A percentile compares a stretch with the other conserved stretches of the same genome.
These are phyloP conservation scores for Nissolia schottii DNA, from an alignment of 306 rosid species.

Conservation along the genomic window DNA sequence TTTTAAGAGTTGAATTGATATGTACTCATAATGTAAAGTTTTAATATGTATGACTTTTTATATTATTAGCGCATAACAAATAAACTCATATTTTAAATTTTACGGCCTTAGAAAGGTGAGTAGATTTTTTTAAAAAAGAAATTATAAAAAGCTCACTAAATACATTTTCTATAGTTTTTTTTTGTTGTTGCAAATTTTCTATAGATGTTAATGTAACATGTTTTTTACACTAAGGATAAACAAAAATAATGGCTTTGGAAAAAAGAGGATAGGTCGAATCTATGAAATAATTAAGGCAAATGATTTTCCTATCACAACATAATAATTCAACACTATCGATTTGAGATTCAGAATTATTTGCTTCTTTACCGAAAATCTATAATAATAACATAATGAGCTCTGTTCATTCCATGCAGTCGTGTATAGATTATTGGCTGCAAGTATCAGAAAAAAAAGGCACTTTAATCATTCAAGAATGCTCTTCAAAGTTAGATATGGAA, in stretches of 20 bases:
- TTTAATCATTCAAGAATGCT: conserved; percentile 42
- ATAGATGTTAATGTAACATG: no score
- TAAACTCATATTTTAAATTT: no score
- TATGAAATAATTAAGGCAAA: conserved; percentile 36
- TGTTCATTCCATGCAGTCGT: conserved; percentile 20
- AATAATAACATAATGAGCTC: conserved; percentile 2
- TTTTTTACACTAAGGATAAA: not conserved
- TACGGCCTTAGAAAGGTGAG: no score
- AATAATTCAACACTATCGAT: conserved; percentile 28
- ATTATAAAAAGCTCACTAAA: no score
- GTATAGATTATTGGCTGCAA: conserved; percentile 50
- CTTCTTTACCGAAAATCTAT: conserved; percentile 13
- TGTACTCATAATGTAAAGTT: no score
- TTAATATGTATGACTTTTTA: no score
- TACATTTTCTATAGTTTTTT: no score
- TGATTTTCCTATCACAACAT: conserved; percentile 33
- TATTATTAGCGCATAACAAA: no score
- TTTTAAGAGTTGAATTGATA: no score
- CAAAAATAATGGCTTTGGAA: not conserved
- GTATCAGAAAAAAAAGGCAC: conserved; percentile 42
- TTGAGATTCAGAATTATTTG: not conserved
- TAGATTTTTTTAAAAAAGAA: no score
- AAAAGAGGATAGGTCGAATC: conserved; percentile 33
- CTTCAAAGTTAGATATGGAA: conserved; percentile 38
- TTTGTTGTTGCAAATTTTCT: no score